Evolutionary conservation across 805 yeast genomes (phyloP), one percentile per base, ranked within the genome.

Genomic region (Nakazawaea ishiwadae): DNA sequence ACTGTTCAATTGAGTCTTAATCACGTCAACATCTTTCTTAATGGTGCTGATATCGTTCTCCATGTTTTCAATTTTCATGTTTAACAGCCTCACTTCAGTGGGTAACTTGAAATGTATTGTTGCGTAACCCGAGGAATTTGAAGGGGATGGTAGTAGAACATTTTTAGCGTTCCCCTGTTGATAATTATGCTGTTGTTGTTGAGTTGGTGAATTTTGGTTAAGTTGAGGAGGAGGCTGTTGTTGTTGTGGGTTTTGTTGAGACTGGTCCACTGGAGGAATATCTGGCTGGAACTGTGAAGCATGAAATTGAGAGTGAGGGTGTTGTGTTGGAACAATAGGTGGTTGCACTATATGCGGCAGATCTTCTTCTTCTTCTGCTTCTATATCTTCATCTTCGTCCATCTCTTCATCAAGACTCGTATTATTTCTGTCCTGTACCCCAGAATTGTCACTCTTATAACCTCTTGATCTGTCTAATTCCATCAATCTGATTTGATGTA

Each of bases 61-160:
- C 9, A 39, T 12, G 8, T 31, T 32, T 10, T 26, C 32, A 12
- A 39, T 18, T 15, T 24, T 31, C 10, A 10, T 16, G n/a, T 16
- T 32, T 27, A 39, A 17, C 12, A 4, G 16, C 9, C 12, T 12
- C 11, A 32, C 11, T 7, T 39, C 42, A 12, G 23, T 12, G 5
- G 42, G 42, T 9, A 39, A 4, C 26, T 39, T 39, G 32, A 39
- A 31, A 12, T 37, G 35, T 7, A 35, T 23, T 6, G 38, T 35
- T 24, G 38, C 31, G 16, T 26, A 27, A 15, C 31, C 31, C 11
- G 38, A 26, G 12, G 37, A n/a, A n/a, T n/a, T n/a, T n/a, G n/a
- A n/a, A n/a, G n/a, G n/a, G n/a, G n/a, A n/a, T n/a, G n/a, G n/a
- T n/a, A n/a, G n/a, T n/a, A n/a, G n/a, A n/a, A n/a, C n/a, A n/a